phyloP scores from a whole-genome alignment of 352 stramenopile species.

The Phytophthora nicotianae region DNA sequence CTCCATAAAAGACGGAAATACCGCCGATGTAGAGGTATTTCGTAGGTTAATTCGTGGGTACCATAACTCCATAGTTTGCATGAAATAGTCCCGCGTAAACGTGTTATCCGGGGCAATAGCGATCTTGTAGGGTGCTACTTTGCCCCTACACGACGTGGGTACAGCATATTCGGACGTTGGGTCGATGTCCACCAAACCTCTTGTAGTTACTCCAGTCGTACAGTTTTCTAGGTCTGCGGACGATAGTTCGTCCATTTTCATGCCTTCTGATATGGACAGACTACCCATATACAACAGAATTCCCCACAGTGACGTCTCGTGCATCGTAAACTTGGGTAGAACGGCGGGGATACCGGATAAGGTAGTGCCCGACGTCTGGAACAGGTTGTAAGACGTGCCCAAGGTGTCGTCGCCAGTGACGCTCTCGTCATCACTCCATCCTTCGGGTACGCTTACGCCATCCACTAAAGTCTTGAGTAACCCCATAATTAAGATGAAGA shows the following conservation, averaged over 20 bases:
- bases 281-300: slow-evolving; percentile 56
- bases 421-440: slow-evolving; percentile 49
- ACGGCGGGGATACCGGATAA: slow-evolving; percentile 32
- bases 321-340: slow-evolving; percentile 55
- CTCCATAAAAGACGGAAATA: slow-evolving; percentile 60
- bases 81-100: slow-evolving; percentile 72
- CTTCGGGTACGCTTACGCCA: slow-evolving; percentile 51
- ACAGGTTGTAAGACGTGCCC: slow-evolving; percentile 63
- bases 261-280: slow-evolving; percentile 41
- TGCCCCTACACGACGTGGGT: slow-evolving; percentile 40
- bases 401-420: slow-evolving; percentile 27
- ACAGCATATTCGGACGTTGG: slow-evolving; percentile 39
- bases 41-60: slow-evolving; percentile 43
- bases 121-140: slow-evolving; percentile 65
- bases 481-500: slow-evolving; percentile 68
- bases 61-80: slow-evolving; percentile 66
- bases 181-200: slow-evolving; percentile 44
- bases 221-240: slow-evolving; percentile 33
- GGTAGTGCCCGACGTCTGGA: slow-evolving; percentile 36
- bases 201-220: slow-evolving; percentile 28
- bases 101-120: slow-evolving; percentile 60
- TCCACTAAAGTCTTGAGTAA: slow-evolving; percentile 56
- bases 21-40: slow-evolving; percentile 26
- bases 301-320: slow-evolving; percentile 60
- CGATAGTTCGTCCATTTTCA: slow-evolving; percentile 53